Conservation (phyloP, 345 rosid genomes). For the Euphorbia lathyris region DNA sequence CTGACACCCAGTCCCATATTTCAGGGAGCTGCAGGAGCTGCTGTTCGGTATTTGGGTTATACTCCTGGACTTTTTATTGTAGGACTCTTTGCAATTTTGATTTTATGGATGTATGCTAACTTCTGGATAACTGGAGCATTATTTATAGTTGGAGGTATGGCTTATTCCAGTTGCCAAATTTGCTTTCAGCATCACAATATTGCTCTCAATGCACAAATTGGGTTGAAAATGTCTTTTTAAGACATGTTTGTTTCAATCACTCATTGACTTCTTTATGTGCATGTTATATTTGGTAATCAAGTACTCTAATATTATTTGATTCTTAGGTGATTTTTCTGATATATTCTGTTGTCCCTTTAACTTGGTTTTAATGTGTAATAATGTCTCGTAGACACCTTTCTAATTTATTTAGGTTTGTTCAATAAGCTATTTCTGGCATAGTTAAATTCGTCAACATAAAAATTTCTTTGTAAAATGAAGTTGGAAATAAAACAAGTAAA, state of each 20-base stretch:
- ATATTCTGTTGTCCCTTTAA: not conserved
- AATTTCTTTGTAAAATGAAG: too few relatives aligned
- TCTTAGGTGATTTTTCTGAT: not conserved
- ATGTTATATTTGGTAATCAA: not conserved
- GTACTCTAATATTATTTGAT: not conserved
- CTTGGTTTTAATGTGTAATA: not conserved
- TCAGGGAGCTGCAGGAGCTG: conserved; percentile 92
- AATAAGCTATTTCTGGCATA: not conserved
- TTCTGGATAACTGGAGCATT: conserved; percentile 94
- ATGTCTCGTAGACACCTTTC: not conserved
- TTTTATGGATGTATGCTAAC: conserved; percentile 98
- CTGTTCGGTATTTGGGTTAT: conserved; percentile 76
- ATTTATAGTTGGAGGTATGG: conserved; percentile 92
- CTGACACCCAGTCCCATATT: conserved; percentile 20
- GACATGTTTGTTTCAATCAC: not conserved
- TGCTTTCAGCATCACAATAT: not conserved
- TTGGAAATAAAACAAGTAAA: too few relatives aligned
- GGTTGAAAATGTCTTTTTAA: not conserved
- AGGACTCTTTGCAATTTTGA: conserved; percentile 76
- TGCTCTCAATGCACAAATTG: not conserved
- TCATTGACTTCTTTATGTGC: not conserved
- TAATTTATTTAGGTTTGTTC: not conserved
- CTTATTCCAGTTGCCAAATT: conserved; percentile 12
- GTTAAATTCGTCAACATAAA: not conserved
- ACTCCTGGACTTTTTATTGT: conserved; percentile 95